Conservation (phyloP, 1,139 yeast genomes). For the Geotrichum reessii region DNA sequence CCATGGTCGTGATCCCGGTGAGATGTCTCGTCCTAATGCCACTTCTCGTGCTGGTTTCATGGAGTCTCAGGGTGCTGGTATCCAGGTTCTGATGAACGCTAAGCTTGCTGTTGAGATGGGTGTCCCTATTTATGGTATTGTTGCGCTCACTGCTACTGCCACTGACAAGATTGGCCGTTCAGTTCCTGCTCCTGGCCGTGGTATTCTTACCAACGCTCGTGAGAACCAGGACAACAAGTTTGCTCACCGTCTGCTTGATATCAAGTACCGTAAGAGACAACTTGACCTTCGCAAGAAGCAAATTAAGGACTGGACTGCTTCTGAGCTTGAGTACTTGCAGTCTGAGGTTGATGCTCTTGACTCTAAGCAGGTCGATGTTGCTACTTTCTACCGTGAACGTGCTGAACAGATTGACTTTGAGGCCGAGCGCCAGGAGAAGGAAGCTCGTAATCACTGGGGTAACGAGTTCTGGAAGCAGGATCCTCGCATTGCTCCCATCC, state of each 20-base stretch:
- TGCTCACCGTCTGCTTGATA: constrained; percentile 76
- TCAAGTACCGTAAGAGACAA: constrained; percentile 93
- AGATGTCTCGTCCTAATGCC: constrained; percentile 98
- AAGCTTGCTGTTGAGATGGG: constrained; percentile 95
- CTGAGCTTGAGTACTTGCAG: constrained; percentile 66
- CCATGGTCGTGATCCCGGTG: constrained; percentile 95
- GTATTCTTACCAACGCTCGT: constrained; percentile 95
- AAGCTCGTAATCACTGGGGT: constrained; percentile 93
- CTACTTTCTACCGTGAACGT: constrained; percentile 66
- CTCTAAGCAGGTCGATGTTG: constrained; percentile 36
- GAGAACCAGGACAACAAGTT: constrained; percentile 83
- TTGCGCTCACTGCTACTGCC: constrained; percentile 94
- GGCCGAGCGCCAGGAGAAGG: constrained; percentile 76
- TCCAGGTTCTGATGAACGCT: constrained; percentile 93
- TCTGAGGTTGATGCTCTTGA: constrained; percentile 63
- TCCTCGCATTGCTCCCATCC: constrained; percentile 91
- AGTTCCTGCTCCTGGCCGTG: constrained; percentile 99
- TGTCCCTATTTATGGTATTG: constrained; percentile 94
- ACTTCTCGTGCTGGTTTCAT: constrained; percentile 95
- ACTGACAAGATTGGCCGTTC: constrained; percentile 98
- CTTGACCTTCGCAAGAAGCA: constrained; percentile 71
- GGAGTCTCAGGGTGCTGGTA: constrained; percentile 99
- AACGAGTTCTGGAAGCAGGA: constrained; percentile 87
- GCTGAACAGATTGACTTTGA: constrained; percentile 82
- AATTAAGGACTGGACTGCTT: constrained; percentile 78